Base-by-base conservation (phyloP, 257 asterid genomes). In the Fraxinus pennsylvanica region DNA sequence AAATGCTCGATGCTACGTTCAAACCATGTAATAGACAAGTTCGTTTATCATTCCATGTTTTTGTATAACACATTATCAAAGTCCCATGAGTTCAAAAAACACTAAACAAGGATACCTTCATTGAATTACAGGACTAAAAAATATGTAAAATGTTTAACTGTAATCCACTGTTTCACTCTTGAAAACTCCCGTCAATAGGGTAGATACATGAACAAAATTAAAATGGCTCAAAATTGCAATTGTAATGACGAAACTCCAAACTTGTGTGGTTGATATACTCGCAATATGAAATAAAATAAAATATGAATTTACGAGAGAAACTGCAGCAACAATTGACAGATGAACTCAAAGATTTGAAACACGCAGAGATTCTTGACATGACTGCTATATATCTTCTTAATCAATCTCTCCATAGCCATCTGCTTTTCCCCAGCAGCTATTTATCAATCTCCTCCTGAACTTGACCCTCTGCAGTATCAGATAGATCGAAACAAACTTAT, bases 371-470 rank as follows among this genome's bases (percentile, higher is more conserved):
- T 61, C 68, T 27, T 27, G 36, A 63, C 69, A 27, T 15, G 6
- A 10, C 30, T 9, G 19, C 27, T 14, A 22, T 5, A 21, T 63
- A 57, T 74, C 29, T 70, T 47, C 71, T 43, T 33, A 25, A 41
- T 39, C 32, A 50, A 22, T 65, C 57, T 63, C 69, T 63, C 6
- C 35, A 25, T 1, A 36, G 39, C 57, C 27, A 54, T 15, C 35
- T n/a, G 30, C 59, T 50, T 27, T 41, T 25, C 47, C 65, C 38
- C 68, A 21, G 41, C 39, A 59, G 81, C 84, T 87, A 92, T 78
- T 91, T 81, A 71, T 91, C 96, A 1, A 84, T 65, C 74, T 89
- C 97, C 80, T 92, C 97, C 83, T 87, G 87, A 84, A 92, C 75
- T 81, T 87, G 90, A 68, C 97, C 98, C 75, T 79, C 98, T 94